These are phyloP conservation scores for Cystoisospora suis DNA, from an alignment of 169 alveolate genomes.

Conservation along the genomic window DNA sequence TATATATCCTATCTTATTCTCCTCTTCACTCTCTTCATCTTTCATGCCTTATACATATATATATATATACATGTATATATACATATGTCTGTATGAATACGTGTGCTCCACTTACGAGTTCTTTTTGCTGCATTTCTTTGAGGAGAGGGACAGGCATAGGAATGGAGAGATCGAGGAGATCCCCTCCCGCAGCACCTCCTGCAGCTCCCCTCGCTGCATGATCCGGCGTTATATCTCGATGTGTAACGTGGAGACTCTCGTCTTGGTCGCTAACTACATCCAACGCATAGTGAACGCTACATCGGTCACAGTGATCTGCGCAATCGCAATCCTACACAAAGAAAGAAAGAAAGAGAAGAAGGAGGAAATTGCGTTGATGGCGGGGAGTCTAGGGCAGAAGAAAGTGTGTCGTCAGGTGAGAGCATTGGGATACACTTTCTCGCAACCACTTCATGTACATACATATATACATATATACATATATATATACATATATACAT, in stretches of 20 bases:
- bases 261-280: slow-evolving; percentile 78
- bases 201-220: slow-evolving; percentile 19
- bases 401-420: background rate
- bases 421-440: background rate
- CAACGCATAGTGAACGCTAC: slow-evolving; percentile 83
- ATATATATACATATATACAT: background rate
- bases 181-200: background rate
- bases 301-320: slow-evolving; percentile 80
- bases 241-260: slow-evolving; percentile 79
- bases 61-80: no score
- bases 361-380: background rate
- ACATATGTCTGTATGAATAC: background rate
- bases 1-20: no score
- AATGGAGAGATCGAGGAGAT: slow-evolving; percentile 22
- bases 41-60: no score
- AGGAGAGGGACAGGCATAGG: slow-evolving; percentile 73
- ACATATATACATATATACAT: background rate
- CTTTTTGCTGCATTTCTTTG: slow-evolving; percentile 23
- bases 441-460: background rate
- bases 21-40: no score
- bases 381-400: background rate
- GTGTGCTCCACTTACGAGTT: background rate
- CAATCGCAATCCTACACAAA: slow-evolving; percentile 80
- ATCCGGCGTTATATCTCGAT: slow-evolving; percentile 59
- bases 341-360: background rate